Evolutionary conservation across 2,329 filamentous ascomycete species (phyloP).

Genomic region (Exophiala sp.): DNA sequence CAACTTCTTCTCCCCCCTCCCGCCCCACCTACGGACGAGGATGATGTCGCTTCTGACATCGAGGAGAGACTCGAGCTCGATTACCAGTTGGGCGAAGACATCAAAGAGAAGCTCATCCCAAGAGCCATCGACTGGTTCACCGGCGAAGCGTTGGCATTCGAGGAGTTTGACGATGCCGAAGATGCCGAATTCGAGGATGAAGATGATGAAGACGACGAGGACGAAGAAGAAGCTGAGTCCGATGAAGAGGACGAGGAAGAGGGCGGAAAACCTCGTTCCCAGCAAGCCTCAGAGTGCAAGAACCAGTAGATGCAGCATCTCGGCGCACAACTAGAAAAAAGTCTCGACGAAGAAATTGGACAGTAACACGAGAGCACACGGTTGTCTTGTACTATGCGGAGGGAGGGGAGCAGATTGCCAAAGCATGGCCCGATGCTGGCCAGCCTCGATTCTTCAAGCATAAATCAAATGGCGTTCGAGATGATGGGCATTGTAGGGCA

Average conservation of each 20-base stretch:
- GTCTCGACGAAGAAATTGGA: conserved; percentile 4
- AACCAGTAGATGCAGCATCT: conserved; percentile 23
- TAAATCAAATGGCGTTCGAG: conserved; percentile 4
- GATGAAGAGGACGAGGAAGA: conserved; percentile 62
- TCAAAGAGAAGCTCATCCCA: conserved; percentile 99
- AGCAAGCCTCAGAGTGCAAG: conserved; percentile 96
- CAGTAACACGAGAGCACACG: conserved; percentile 1
- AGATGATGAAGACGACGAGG: conserved; percentile 88
- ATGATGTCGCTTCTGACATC: conserved; percentile 75
- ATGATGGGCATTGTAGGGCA: conserved; percentile 6
- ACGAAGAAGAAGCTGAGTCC: conserved; percentile 65
- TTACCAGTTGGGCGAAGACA: conserved; percentile 97
- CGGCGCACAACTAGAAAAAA: neutral
- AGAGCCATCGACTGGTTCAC: conserved; percentile 99
- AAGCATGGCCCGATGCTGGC: conserved; percentile 6
- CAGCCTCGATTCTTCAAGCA: conserved; percentile 17
- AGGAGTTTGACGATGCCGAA: conserved; percentile 82
- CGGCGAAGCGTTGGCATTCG: conserved; percentile 91
- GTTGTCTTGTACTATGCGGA: neutral
- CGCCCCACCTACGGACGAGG: conserved; percentile 69
- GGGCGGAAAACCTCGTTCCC: conserved; percentile 52
- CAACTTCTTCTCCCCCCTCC: conserved; percentile 98
- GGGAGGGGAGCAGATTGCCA: conserved; percentile 5
- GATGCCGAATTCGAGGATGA: conserved; percentile 80
- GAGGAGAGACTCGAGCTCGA: conserved; percentile 97